A percentile compares a stretch with the other conserved stretches of the same genome.
phyloP scores from a whole-genome alignment of 164 flowering plant species.

The Stephania cephalantha region DNA sequence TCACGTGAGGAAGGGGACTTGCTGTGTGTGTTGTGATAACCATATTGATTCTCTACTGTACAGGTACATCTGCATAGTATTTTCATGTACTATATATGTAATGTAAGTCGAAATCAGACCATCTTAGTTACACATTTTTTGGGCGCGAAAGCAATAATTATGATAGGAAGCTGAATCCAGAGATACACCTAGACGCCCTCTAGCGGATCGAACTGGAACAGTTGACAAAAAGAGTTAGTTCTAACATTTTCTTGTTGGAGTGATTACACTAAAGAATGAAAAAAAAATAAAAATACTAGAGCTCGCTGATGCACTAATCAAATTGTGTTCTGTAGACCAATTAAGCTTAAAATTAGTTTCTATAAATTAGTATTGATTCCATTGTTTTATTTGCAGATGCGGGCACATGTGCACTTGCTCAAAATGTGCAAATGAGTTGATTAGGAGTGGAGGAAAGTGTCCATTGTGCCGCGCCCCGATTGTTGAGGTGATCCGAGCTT shows the following conservation, averaged over 20 bases:
- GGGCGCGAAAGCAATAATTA: no score
- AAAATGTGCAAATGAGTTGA: conserved; percentile 74
- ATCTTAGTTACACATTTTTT: no score
- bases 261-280: no score
- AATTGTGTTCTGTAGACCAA: not conserved
- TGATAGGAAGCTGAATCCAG: no score
- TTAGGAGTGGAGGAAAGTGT: conserved; percentile 64
- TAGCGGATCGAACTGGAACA: no score
- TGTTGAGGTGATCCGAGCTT: conserved; percentile 80
- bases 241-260: no score
- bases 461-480: conserved; percentile 95
- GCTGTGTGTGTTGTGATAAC: conserved; percentile 74
- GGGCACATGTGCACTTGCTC: conserved; percentile 96
- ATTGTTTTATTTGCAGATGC: conserved; percentile 47
- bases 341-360: not conserved
- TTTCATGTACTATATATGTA: not conserved
- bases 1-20: conserved; percentile 74
- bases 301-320: not conserved
- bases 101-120: not conserved
- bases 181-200: no score
- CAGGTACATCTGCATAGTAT: conserved; percentile 39
- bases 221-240: no score
- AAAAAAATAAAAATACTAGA: no score
- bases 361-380: not conserved
- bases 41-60: conserved; percentile 82